Conservation (phyloP, 2,329 filamentous ascomycete species). For the Penicillium olsonii region DNA sequence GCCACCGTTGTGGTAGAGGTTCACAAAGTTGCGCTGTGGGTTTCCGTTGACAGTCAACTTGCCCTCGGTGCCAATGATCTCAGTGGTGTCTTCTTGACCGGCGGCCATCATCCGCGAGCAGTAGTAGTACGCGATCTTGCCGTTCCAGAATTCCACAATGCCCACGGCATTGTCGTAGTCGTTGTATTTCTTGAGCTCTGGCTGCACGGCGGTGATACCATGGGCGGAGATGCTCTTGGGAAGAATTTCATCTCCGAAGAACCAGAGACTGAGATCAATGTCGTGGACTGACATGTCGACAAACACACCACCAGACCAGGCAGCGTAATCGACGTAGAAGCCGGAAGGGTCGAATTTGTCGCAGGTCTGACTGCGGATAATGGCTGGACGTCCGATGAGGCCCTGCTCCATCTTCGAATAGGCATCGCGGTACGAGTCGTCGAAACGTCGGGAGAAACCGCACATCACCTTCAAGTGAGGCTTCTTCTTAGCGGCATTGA, state of each 20-base stretch:
- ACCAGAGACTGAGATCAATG: constrained; percentile 66
- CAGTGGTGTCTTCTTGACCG: constrained; percentile 66
- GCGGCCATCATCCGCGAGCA: constrained; percentile 65
- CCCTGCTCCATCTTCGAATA: constrained; percentile 54
- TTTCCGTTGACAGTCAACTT: constrained; percentile 64
- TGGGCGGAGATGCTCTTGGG: constrained; percentile 59
- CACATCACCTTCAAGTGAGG: constrained; percentile 66
- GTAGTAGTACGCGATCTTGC: constrained; percentile 65
- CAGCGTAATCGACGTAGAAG: constrained; percentile 67
- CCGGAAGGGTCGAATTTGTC: constrained; percentile 65
- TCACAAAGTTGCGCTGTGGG: constrained; percentile 57
- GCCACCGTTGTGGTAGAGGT: constrained; percentile 55
- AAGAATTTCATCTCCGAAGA: constrained; percentile 56
- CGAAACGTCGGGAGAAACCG: constrained; percentile 68
- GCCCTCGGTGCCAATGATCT: constrained; percentile 66
- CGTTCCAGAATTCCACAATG: constrained; percentile 65
- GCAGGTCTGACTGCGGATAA: constrained; percentile 66
- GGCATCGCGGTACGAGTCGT: constrained; percentile 64
- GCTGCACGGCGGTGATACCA: constrained; percentile 60
- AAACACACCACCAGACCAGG: constrained; percentile 66
- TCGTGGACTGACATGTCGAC: constrained; percentile 71
- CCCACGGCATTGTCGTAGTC: constrained; percentile 65
- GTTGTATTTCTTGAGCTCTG: constrained; percentile 56
- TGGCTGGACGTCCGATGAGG: constrained; percentile 59
- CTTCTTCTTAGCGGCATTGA: constrained; percentile 55